These are phyloP conservation scores for Cupressus sempervirens DNA, from an alignment of 75 land plant genomes.

Conservation along the genomic window DNA sequence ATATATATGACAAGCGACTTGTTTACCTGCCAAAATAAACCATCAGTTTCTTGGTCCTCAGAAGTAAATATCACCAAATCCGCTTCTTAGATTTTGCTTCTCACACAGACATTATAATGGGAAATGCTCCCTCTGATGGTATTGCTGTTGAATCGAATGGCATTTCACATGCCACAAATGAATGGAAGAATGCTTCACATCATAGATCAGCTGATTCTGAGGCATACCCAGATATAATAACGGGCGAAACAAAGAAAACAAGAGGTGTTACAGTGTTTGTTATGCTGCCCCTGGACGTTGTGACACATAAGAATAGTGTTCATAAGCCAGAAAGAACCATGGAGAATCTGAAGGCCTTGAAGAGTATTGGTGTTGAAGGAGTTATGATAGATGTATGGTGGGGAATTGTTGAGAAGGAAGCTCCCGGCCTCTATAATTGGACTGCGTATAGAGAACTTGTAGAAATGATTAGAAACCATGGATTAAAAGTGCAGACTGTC, in stretches of 20 bases:
- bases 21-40: too few relatives aligned
- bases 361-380: slow-evolving; percentile 42
- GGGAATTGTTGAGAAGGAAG: slow-evolving; percentile 56
- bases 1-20: background rate
- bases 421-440: slow-evolving; percentile 39
- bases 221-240: background rate
- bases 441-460: slow-evolving; percentile 31
- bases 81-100: background rate
- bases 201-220: background rate
- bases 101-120: background rate
- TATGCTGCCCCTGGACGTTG: background rate
- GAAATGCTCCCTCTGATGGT: background rate
- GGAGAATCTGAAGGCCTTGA: slow-evolving; percentile 30
- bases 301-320: slow-evolving; percentile 18
- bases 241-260: background rate
- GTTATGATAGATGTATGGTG: slow-evolving; percentile 53
- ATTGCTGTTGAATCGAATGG: background rate
- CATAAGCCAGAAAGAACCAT: slow-evolving; percentile 23
- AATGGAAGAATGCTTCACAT: background rate
- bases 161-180: too few relatives aligned
- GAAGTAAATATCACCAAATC: background rate
- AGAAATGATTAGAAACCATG: slow-evolving; percentile 32
- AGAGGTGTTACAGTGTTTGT: background rate
- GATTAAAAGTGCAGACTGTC: slow-evolving; percentile 44
- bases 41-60: background rate